These are phyloP conservation scores for Mortierella sp. DNA, from an alignment of 371 early-diverging fungal genomes.

Conservation along the genomic window DNA sequence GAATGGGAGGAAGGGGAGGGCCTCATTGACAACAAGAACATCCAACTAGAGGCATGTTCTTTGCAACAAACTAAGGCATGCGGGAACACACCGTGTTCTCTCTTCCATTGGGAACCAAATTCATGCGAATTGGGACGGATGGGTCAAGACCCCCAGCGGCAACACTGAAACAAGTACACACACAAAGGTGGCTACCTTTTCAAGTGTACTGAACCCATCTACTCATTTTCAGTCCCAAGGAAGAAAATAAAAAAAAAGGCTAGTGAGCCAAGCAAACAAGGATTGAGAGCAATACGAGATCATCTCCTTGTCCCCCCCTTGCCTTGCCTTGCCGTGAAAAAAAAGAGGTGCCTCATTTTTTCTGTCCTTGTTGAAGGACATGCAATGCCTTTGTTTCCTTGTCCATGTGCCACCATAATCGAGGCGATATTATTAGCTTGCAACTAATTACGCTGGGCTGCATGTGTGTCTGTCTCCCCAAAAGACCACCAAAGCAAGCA, in stretches of 20 bases:
- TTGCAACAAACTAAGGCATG: not conserved
- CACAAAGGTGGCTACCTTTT: not conserved
- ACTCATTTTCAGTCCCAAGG: not conserved
- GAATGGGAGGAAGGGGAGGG: no score
- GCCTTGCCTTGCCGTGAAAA: not conserved
- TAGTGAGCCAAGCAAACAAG: not conserved
- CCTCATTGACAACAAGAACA: not conserved
- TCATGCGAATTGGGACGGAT: no score
- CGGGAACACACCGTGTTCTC: not conserved
- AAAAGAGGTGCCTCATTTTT: not conserved
- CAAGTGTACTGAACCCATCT: not conserved
- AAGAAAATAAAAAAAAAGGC: not conserved
- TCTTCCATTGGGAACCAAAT: not conserved
- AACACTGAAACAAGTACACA: not conserved
- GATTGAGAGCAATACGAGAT: not conserved
- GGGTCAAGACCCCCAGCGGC: no score
- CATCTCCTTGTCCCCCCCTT: no score
- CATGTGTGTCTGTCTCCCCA: not conserved
- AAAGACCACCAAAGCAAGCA: not conserved
- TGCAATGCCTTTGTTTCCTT: not conserved
- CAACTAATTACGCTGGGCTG: not conserved
- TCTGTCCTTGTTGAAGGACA: not conserved
- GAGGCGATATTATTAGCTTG: not conserved
- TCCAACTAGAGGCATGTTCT: not conserved
- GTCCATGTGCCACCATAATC: slow-evolving; percentile 9